phyloP scores from a whole-genome alignment of 2,329 filamentous ascomycete species.

The Gyromitra esculenta region DNA sequence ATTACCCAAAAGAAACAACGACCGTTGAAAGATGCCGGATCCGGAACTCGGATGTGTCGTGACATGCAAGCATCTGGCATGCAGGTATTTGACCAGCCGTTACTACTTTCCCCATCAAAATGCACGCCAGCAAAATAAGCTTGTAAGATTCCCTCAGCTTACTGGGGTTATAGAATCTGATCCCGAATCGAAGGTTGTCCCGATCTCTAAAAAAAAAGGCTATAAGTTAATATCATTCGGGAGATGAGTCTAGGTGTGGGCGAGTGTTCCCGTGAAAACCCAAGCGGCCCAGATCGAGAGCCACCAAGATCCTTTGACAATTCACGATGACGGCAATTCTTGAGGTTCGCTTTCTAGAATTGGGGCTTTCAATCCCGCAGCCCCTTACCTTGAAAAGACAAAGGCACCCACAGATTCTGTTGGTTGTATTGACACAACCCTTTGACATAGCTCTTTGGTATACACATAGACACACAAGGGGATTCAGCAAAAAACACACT shows the following conservation, averaged over 20 bases:
- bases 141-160: constrained; percentile 1
- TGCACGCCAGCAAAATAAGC: not conserved
- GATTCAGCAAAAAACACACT: not conserved
- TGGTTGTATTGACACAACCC: too few relatives aligned
- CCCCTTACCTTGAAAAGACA: not conserved
- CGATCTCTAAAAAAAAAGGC: constrained; percentile 20
- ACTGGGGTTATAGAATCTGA: not conserved
- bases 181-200: not conserved
- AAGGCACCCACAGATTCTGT: too few relatives aligned
- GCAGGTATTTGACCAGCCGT: constrained; percentile 14
- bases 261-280: too few relatives aligned
- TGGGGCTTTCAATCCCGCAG: not conserved
- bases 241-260: not conserved
- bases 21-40: constrained; percentile 27
- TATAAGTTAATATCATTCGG: not conserved
- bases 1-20: constrained; percentile 27
- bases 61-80: constrained; percentile 19
- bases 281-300: too few relatives aligned
- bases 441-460: not conserved
- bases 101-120: constrained; percentile 27
- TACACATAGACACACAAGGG: not conserved
- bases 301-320: too few relatives aligned
- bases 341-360: not conserved
- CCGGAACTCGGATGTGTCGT: constrained; percentile 20
- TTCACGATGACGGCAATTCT: too few relatives aligned